Conservation (phyloP, 2,329 filamentous ascomycete species). For the Magnaporthales sp. region DNA sequence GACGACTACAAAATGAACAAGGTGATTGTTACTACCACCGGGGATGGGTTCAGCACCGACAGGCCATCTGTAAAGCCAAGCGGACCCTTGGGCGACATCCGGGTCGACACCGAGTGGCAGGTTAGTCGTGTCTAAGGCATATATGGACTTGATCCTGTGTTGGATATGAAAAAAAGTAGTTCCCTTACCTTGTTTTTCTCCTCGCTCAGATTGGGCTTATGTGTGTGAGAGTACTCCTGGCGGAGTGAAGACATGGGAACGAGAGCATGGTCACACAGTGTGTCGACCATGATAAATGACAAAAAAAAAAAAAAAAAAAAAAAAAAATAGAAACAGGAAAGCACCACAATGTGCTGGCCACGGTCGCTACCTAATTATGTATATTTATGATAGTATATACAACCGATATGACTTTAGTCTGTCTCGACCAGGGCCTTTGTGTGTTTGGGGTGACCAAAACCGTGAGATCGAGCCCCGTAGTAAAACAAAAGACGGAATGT, state of each 20-base stretch:
- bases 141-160: neutral
- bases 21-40: neutral
- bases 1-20: neutral
- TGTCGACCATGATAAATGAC: neutral
- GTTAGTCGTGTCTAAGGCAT: neutral
- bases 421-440: too few species aligned
- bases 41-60: neutral
- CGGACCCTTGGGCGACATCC: neutral
- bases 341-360: neutral
- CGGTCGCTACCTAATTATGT: neutral
- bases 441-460: too few species aligned
- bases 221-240: neutral
- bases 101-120: slow-evolving; percentile 1
- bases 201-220: neutral
- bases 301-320: neutral
- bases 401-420: too few species aligned
- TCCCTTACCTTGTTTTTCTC: neutral
- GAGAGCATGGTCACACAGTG: neutral
- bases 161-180: neutral
- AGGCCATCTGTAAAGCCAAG: neutral
- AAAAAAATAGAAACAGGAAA: neutral
- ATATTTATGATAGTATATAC: too few species aligned
- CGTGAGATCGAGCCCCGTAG: too few species aligned
- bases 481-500: too few species aligned
- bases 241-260: neutral